Evolutionary conservation across 2,329 filamentous ascomycete genomes (phyloP).

Genomic region (Fusarium haematococcum): DNA sequence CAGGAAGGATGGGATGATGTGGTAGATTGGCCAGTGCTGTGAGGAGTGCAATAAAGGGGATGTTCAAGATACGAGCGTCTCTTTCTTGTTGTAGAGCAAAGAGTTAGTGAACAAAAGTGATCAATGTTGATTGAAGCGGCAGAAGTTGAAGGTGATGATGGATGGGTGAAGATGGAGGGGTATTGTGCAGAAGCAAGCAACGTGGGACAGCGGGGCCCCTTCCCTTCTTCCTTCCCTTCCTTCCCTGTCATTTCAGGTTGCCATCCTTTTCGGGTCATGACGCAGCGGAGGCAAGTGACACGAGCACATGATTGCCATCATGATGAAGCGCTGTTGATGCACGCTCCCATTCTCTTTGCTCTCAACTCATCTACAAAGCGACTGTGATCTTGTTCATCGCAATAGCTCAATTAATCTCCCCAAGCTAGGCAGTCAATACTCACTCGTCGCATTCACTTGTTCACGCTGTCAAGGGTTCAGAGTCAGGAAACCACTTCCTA

Average conservation of each 20-base stretch:
- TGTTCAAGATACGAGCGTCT: neutral
- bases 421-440: neutral
- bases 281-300: constrained; percentile 32
- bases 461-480: constrained; percentile 22
- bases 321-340: constrained; percentile 21
- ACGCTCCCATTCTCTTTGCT: constrained; percentile 2
- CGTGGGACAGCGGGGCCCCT: constrained; percentile 17
- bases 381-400: neutral
- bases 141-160: neutral
- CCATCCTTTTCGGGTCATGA: constrained; percentile 32
- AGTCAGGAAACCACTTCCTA: constrained; percentile 18
- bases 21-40: neutral
- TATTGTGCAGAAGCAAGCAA: neutral
- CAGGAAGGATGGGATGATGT: constrained; percentile 4
- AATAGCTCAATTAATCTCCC: neutral
- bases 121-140: neutral
- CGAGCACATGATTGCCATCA: constrained; percentile 27
- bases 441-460: constrained; percentile 24
- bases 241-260: constrained; percentile 8
- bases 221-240: constrained; percentile 7
- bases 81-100: neutral
- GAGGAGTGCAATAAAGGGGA: neutral
- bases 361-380: neutral
- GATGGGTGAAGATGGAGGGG: constrained; percentile 25
- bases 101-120: constrained; percentile 9